phyloP scores from a whole-genome alignment of 306 rosid genomes.

The Biancaea sappan region DNA sequence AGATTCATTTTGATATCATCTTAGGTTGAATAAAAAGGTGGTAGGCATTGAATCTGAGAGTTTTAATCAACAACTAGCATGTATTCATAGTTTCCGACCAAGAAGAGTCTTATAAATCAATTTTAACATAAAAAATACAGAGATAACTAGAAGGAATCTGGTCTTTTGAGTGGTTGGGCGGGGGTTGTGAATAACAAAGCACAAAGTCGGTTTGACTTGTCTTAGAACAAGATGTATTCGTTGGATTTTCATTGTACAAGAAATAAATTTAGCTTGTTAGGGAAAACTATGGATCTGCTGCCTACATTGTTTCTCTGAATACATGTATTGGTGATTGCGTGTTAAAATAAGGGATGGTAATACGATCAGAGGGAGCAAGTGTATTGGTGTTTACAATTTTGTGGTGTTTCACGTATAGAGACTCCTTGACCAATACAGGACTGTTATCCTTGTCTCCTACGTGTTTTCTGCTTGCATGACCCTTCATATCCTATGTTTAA shows the following conservation, averaged over 20 bases:
- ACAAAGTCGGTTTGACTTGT: conserved; percentile 26
- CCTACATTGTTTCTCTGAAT: background rate
- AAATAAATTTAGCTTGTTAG: background rate
- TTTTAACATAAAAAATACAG: background rate
- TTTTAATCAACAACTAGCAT: background rate
- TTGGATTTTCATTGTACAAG: conserved; percentile 7
- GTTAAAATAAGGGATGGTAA: background rate
- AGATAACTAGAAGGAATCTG: background rate
- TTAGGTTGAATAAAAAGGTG: conserved; percentile 23
- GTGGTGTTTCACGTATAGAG: background rate
- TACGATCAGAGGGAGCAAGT: conserved; percentile 12
- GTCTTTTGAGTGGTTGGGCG: background rate
- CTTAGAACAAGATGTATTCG: conserved; percentile 1
- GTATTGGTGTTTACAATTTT: background rate
- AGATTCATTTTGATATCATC: conserved; percentile 11
- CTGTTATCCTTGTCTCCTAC: background rate
- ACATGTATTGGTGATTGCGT: background rate
- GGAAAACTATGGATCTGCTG: conserved; percentile 28
- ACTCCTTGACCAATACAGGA: background rate
- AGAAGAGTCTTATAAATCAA: background rate
- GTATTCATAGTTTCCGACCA: background rate
- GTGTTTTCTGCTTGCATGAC: background rate
- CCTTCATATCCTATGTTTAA: conserved; percentile 4
- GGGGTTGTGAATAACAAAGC: too few relatives aligned
- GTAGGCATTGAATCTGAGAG: background rate